These are phyloP conservation scores for Solanum neorickii DNA, from an alignment of 257 asterid genomes.

Conservation along the genomic window DNA sequence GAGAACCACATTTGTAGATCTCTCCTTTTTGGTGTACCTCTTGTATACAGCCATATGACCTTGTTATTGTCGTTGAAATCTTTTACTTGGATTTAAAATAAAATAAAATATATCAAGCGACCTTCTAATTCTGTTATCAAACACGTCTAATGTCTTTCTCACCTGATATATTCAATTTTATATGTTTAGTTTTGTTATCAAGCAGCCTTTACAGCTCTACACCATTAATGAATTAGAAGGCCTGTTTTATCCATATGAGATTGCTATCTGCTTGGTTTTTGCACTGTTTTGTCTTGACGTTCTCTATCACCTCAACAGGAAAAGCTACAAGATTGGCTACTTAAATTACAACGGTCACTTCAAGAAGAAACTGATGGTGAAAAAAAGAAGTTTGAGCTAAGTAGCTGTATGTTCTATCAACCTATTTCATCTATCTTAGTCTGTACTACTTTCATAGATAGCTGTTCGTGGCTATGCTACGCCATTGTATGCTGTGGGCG, in stretches of 20 bases:
- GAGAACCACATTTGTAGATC: neutral
- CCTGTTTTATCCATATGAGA: neutral
- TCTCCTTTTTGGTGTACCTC: neutral
- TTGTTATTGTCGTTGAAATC: neutral
- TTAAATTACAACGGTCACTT: constrained; percentile 46
- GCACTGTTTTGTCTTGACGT: neutral
- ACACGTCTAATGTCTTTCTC: neutral
- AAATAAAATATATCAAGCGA: neutral
- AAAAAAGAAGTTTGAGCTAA: constrained; percentile 39
- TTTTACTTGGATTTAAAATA: neutral
- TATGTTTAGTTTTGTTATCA: neutral
- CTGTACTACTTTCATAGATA: neutral
- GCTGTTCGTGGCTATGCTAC: neutral
- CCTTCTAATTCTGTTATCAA: neutral
- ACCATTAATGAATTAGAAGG: neutral
- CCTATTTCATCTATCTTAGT: neutral
- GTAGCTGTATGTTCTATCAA: constrained; percentile 40
- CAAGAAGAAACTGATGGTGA: constrained; percentile 46
- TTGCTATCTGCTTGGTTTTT: neutral
- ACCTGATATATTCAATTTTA: neutral
- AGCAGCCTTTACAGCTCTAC: neutral
- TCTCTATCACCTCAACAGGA: constrained; percentile 41
- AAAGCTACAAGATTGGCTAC: constrained; percentile 76
- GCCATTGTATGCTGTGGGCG: neutral
- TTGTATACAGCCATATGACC: neutral